Conservation (phyloP, 176 grass and related monocot species). For the Oryza coarctata region DNA sequence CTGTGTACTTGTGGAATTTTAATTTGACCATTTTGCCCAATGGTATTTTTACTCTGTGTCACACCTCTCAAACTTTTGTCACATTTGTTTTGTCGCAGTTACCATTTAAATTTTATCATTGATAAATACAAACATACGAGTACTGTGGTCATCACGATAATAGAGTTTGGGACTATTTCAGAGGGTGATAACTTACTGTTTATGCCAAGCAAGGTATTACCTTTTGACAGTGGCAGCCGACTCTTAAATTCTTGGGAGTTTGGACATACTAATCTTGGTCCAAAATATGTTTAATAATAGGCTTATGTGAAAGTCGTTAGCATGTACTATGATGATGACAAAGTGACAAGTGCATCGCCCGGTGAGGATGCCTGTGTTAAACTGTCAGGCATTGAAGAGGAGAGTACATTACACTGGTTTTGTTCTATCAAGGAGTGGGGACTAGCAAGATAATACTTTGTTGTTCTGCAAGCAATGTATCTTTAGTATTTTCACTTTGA, state of each 20-base stretch:
- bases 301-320: conserved; percentile 63
- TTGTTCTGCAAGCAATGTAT: neutral
- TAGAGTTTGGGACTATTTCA: conserved; percentile 54
- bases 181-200: conserved; percentile 65
- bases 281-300: conserved; percentile 22
- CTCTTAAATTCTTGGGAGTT: neutral
- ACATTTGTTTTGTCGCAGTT: too few species aligned
- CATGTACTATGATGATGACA: conserved; percentile 60
- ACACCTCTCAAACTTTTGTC: too few species aligned
- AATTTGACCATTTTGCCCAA: too few species aligned
- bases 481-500: neutral
- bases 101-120: too few species aligned
- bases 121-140: conserved; percentile 83
- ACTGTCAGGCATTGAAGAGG: conserved; percentile 66
- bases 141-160: conserved; percentile 68
- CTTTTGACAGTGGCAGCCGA: neutral
- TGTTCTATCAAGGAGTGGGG: conserved; percentile 51
- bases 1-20: too few species aligned
- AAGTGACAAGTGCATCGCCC: conserved; percentile 39
- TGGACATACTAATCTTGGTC: conserved; percentile 9
- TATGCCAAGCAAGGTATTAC: conserved; percentile 68
- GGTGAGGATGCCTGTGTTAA: conserved; percentile 62
- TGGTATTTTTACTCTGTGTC: too few species aligned
- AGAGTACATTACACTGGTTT: conserved; percentile 62
- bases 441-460: neutral